Percentiles rank a stretch among this genome's conserved stretches.
These are phyloP conservation scores for Globisporangium camurandrum DNA, from an alignment of 352 stramenopile species.

Conservation along the genomic window DNA sequence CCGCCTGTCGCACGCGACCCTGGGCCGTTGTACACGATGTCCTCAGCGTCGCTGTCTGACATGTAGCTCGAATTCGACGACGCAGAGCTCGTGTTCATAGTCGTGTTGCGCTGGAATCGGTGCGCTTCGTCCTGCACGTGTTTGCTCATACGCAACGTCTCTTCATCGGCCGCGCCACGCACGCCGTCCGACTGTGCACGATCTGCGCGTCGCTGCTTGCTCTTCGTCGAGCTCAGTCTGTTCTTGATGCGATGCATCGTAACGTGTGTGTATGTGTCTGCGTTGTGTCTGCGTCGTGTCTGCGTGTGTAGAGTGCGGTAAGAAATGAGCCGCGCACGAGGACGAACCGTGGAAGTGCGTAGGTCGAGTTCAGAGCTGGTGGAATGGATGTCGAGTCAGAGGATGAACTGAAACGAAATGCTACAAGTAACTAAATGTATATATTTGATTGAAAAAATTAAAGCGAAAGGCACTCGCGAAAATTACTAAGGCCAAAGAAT, in stretches of 20 bases:
- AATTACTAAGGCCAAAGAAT: no score
- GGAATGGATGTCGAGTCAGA: no score
- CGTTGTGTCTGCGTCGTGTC: neutral
- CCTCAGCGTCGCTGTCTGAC: conserved; percentile 66
- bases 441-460: no score
- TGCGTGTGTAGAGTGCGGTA: neutral
- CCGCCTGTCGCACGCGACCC: neutral
- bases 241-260: conserved; percentile 65
- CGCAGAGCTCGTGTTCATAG: conserved; percentile 18
- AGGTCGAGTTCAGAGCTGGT: neutral
- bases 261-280: conserved; percentile 3
- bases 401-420: no score
- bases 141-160: conserved; percentile 37
- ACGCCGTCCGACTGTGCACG: conserved; percentile 19
- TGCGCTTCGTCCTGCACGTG: conserved; percentile 27
- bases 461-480: no score
- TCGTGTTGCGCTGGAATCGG: conserved; percentile 26
- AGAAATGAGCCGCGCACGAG: neutral
- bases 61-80: conserved; percentile 21
- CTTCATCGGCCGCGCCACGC: conserved; percentile 20
- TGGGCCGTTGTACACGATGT: conserved; percentile 43
- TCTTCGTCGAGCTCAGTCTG: conserved; percentile 35
- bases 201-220: conserved; percentile 27
- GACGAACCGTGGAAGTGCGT: neutral
- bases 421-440: no score